phyloP scores from a whole-genome alignment of 495 filamentous ascomycete species.

The Daldinia caldariorum region DNA sequence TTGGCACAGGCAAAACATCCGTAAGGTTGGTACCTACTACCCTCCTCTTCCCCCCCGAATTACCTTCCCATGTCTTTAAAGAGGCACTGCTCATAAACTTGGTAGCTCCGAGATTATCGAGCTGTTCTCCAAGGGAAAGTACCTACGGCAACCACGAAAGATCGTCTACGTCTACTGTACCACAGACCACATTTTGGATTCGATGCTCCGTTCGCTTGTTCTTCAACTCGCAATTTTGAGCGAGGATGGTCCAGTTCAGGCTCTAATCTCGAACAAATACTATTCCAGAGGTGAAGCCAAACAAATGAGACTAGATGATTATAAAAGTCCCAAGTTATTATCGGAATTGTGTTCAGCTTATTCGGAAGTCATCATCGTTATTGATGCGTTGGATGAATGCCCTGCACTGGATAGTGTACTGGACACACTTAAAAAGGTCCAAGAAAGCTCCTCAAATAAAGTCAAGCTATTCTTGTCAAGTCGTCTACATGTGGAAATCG shows the following conservation, averaged over 20 bases:
- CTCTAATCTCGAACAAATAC: background rate
- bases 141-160: background rate
- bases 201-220: background rate
- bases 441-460: background rate
- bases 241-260: background rate
- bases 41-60: no score
- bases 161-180: background rate
- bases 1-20: constrained; percentile 5
- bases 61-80: background rate
- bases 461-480: background rate
- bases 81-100: background rate
- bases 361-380: background rate
- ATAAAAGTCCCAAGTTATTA: background rate
- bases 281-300: background rate
- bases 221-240: background rate
- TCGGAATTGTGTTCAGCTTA: background rate
- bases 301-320: background rate
- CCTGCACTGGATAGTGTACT: background rate
- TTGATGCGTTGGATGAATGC: background rate
- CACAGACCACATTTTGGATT: background rate
- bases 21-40: background rate
- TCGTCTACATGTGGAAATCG: background rate
- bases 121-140: background rate
- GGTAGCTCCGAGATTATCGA: constrained; percentile 1
- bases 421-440: background rate